Evolutionary conservation across 2,329 filamentous ascomycete species (phyloP).

Genomic region (Meredithiella fracta): DNA sequence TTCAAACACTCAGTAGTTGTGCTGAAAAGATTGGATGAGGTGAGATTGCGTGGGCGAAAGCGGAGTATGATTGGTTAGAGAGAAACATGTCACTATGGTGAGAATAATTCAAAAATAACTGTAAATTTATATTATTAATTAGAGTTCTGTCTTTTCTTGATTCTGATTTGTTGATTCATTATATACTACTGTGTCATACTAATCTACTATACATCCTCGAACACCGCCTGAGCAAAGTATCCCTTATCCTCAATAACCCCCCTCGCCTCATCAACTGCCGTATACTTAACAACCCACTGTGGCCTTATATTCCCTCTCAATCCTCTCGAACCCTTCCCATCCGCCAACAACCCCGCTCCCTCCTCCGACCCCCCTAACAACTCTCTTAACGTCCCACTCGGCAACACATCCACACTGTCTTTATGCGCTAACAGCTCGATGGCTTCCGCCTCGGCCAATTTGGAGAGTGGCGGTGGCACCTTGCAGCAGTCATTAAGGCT

Average conservation of each 20-base stretch:
- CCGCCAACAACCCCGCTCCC: constrained; percentile 54
- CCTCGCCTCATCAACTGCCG: constrained; percentile 79
- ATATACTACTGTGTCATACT: too few species aligned
- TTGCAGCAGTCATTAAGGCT: constrained; percentile 93
- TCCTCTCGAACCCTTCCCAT: constrained; percentile 34
- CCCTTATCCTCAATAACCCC: constrained; percentile 98
- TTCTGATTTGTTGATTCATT: too few species aligned
- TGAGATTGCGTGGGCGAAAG: constrained; percentile 85
- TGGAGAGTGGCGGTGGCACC: constrained; percentile 71
- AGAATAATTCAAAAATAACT: too few species aligned
- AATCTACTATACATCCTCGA: constrained; percentile 34
- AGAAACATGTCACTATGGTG: too few species aligned
- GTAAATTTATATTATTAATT: too few species aligned
- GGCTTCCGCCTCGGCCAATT: constrained; percentile 64
- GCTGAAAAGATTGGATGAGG: constrained; percentile 73
- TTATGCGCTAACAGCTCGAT: constrained; percentile 88
- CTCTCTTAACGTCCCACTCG: constrained; percentile 68
- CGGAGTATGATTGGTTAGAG: constrained; percentile 79
- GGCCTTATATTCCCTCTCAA: constrained; percentile 65
- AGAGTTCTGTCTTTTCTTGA: too few species aligned
- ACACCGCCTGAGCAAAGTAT: constrained; percentile 76
- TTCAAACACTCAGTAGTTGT: constrained; percentile 63
- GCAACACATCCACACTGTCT: constrained; percentile 83
- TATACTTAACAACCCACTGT: constrained; percentile 95
- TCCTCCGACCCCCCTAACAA: constrained; percentile 56